Percentiles rank a stretch among this genome's conserved stretches.
Evolutionary conservation across 148 eudicot species (phyloP).

Genomic region (Cornus kousa): DNA sequence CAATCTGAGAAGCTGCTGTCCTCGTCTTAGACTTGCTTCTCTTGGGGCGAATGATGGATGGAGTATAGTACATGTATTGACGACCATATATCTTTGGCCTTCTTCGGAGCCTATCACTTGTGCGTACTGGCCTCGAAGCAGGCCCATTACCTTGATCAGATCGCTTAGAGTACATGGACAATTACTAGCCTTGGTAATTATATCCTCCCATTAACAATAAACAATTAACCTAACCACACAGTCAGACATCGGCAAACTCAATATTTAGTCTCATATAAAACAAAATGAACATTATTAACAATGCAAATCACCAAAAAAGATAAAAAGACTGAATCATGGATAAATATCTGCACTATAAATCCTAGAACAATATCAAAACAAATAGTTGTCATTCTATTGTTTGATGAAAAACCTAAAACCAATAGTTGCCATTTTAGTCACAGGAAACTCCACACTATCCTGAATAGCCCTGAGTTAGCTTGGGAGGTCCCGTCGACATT

Average conservation of each 20-base stretch:
- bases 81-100: constrained; percentile 50
- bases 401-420: too few relatives aligned
- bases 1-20: constrained; percentile 83
- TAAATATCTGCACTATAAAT: not conserved
- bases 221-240: constrained; percentile 4
- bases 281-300: not conserved
- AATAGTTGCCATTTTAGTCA: too few relatives aligned
- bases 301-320: not conserved
- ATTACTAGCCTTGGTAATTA: constrained; percentile 16
- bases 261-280: not conserved
- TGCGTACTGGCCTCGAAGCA: constrained; percentile 46
- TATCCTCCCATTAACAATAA: constrained; percentile 19
- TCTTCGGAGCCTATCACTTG: constrained; percentile 69
- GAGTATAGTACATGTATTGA: constrained; percentile 30
- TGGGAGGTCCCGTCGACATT: too few relatives aligned
- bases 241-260: constrained; percentile 7
- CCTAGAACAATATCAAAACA: too few relatives aligned
- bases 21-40: constrained; percentile 61
- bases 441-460: too few relatives aligned
- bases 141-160: constrained; percentile 51
- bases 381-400: too few relatives aligned
- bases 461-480: too few relatives aligned
- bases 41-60: constrained; percentile 44
- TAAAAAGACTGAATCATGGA: not conserved
- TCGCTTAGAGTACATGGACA: constrained; percentile 63